Evolutionary conservation across 495 filamentous ascomycete species (phyloP).

Genomic region (Aspergillus ostianus): DNA sequence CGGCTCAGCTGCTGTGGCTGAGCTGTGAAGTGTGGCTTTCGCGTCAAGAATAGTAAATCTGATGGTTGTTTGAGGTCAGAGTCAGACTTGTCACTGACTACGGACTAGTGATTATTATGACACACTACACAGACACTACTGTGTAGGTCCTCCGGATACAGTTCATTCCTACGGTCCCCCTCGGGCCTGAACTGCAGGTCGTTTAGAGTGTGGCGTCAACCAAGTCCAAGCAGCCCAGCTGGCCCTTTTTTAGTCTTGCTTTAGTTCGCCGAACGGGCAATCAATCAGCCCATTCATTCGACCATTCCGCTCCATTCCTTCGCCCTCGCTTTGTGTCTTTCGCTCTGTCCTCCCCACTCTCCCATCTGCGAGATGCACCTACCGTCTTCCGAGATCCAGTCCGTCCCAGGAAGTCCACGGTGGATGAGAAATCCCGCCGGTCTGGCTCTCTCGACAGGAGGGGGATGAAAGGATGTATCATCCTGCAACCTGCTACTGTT

Average conservation of each 20-base stretch:
- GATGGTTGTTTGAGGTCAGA: too few species aligned
- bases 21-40: conserved; percentile 14
- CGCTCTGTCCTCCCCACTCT: not conserved
- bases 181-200: too few species aligned
- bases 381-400: conserved; percentile 10
- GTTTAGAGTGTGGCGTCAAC: too few species aligned
- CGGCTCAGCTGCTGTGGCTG: conserved; percentile 13
- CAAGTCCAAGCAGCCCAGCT: too few species aligned
- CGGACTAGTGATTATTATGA: too few species aligned
- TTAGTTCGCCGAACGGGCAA: too few species aligned
- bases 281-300: too few species aligned
- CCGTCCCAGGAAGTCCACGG: not conserved
- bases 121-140: too few species aligned
- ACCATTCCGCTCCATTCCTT: not conserved
- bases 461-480: conserved; percentile 3
- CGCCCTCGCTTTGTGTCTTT: not conserved
- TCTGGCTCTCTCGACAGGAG: not conserved
- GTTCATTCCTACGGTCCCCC: too few species aligned
- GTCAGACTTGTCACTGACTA: too few species aligned
- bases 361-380: conserved; percentile 4
- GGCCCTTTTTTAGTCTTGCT: too few species aligned
- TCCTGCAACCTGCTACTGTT: not conserved
- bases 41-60: not conserved
- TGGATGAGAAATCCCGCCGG: not conserved
- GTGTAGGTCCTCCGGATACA: too few species aligned